Base-by-base conservation (phyloP, 345 rosid genomes). In the Crucihimalaya himalaica region DNA sequence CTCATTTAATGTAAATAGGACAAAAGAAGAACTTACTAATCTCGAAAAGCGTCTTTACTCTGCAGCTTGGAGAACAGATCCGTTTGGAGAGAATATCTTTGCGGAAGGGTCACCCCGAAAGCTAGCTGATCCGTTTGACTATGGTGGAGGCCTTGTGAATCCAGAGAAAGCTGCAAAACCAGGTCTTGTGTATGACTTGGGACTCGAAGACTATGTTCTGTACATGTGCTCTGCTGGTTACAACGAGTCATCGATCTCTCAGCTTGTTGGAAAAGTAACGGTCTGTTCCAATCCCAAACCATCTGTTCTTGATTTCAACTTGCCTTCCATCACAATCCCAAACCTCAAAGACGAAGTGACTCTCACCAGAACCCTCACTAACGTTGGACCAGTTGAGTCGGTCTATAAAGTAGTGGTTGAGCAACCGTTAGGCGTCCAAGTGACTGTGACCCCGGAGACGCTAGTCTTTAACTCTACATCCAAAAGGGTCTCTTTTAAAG, bases 81-180 rank as follows among this genome's bases (percentile, higher is more conserved):
- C 82, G 25, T 72, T 62, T 69, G 55, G 79, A 75, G 18, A 85
- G 39, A 77, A 21, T 25, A 82, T 85, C 21, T 35, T 73, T 21
- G 90, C 87, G 54, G 82, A 85, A 23, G 83, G 63, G 2, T 79
- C 73, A 6, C 48, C 66, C n/a, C 40, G 15, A 4, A 60, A 78
- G 37, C 76, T 80, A 13, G 85, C 91, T 9, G 80, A 83, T 35
- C 34, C 86, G 18, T 86, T 86, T 0, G 84, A 84, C 39, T 76
- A 43, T n/a, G 97, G 97, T 16, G 82, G 88, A 8, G 93, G 90
- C 8, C 86, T 86, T 53, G 83, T 86, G 4, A 82, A 83, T 72
- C 89, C 92, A 11, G 72, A 83, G 4, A 74, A 63, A 28, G 91
- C 89, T 11, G 68, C 75, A 51, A 63, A 81, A n/a, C 90, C 89